A percentile compares a stretch with the other conserved stretches of the same genome.
These are phyloP conservation scores for Gossypium lobatum DNA, from an alignment of 441 rosid genomes.

Conservation along the genomic window DNA sequence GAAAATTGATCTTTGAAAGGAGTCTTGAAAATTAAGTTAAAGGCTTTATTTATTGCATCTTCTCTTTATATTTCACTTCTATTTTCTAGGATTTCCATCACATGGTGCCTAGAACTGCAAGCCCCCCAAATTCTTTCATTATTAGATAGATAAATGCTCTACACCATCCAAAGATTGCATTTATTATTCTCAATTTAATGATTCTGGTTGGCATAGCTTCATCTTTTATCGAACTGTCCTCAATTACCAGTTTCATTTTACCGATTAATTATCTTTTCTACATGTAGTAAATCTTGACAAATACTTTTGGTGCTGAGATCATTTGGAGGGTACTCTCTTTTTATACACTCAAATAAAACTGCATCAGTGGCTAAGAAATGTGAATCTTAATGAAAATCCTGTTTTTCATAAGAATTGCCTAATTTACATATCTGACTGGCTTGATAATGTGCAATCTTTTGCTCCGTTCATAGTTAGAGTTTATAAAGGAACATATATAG, in stretches of 20 bases:
- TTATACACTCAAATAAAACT: background rate
- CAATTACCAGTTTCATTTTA: background rate
- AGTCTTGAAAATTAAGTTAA: constrained; percentile 4
- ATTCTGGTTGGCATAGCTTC: background rate
- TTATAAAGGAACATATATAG: background rate
- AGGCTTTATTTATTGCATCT: background rate
- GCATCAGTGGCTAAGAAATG: background rate
- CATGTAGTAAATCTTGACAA: background rate
- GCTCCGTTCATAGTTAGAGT: background rate
- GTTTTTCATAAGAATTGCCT: background rate
- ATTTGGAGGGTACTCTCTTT: background rate
- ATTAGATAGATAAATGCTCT: background rate
- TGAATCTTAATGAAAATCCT: background rate
- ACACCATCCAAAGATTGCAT: background rate
- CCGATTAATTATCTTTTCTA: background rate
- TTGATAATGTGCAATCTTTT: background rate
- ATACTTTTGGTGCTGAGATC: background rate
- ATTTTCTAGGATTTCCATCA: constrained; percentile 1
- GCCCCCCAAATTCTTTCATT: background rate
- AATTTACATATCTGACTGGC: background rate
- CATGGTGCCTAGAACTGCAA: background rate
- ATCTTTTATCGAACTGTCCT: background rate
- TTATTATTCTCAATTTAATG: background rate
- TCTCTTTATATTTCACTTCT: background rate
- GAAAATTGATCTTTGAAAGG: background rate